Evolutionary conservation across 805 yeast species (phyloP), one percentile per base, ranked within the genome.

Genomic region (Millerago galiae): DNA sequence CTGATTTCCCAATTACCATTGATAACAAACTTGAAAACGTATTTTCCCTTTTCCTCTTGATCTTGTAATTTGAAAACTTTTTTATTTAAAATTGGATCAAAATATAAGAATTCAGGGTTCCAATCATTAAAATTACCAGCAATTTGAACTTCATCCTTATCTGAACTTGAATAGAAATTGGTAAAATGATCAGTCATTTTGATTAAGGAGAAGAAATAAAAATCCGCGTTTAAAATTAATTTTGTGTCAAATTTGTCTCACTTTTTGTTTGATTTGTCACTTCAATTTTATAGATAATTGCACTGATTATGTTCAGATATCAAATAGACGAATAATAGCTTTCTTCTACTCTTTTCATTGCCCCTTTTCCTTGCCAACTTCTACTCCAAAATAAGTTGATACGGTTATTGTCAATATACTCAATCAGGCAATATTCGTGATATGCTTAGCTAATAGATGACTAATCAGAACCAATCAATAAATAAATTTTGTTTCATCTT

Each of bases 71-170:
- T 41, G 38, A 42, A 53, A 17, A 49, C 54, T n/a, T 32, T 48
- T 15, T 38, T 42, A 3, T 35, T 15, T 2, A 18, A 37, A 0
- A 8, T 17, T 2, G 15, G 14, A 31, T 52, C 46, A 34, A 36
- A 52, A 1, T 18, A 8, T 40, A 56, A 40, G 5, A 43, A 35
- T 14, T 52, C 43, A 3, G 58, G 51, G 5, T 47, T 37, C 71
- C 71, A 67, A 10, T 50, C 37, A 34, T 59, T 62, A 45, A 67
- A 66, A 48, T 61, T 61, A 3, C 70, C 71, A 11, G 71, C 71
- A 37, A 67, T 53, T 39, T 57, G 54, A 35, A 67, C 53, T 13
- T 48, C 38, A 9, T 53, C 44, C 13, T 35, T 35, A 4, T 47
- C 43, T 29, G 41, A 37, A 11, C 38, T 35, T 51, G 54, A 49